phyloP scores from a whole-genome alignment of 208 protist genomes.

The Trypanosoma theileri region DNA sequence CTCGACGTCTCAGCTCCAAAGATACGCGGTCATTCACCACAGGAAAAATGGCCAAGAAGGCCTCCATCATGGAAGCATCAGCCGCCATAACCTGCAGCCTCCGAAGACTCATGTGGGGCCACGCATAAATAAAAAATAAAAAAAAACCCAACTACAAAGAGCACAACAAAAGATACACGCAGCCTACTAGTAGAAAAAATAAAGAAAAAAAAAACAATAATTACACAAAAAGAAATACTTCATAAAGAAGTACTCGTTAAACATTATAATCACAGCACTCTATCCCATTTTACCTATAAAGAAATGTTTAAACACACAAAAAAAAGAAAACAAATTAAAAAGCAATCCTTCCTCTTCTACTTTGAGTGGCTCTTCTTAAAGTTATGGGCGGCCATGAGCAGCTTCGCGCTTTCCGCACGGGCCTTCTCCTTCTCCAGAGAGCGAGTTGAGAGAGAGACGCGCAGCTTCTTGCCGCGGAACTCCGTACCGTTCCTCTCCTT shows the following conservation, averaged over 20 bases:
- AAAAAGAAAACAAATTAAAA: neutral
- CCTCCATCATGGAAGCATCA: neutral
- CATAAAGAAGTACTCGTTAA: neutral
- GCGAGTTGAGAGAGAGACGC: slow-evolving; percentile 58
- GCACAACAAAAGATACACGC: neutral
- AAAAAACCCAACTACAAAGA: neutral
- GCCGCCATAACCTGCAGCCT: neutral
- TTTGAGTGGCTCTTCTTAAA: slow-evolving; percentile 23
- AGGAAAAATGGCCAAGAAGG: slow-evolving; percentile 9
- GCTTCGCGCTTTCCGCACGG: slow-evolving; percentile 48
- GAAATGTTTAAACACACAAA: neutral
- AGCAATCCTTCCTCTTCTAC: neutral
- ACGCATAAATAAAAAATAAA: neutral
- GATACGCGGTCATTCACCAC: neutral
- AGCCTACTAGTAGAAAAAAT: neutral
- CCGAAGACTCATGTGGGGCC: neutral
- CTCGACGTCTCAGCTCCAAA: slow-evolving; percentile 13
- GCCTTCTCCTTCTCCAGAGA: slow-evolving; percentile 71
- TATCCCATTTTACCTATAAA: too few relatives aligned
- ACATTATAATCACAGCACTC: too few relatives aligned
- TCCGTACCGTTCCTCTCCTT: slow-evolving; percentile 75
- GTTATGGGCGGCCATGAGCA: slow-evolving; percentile 72
- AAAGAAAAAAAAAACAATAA: neutral
- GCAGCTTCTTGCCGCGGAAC: slow-evolving; percentile 78
- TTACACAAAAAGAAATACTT: neutral